These are phyloP conservation scores for Leptosphaerulina australis DNA, from an alignment of 2,329 filamentous ascomycete genomes.

Conservation along the genomic window DNA sequence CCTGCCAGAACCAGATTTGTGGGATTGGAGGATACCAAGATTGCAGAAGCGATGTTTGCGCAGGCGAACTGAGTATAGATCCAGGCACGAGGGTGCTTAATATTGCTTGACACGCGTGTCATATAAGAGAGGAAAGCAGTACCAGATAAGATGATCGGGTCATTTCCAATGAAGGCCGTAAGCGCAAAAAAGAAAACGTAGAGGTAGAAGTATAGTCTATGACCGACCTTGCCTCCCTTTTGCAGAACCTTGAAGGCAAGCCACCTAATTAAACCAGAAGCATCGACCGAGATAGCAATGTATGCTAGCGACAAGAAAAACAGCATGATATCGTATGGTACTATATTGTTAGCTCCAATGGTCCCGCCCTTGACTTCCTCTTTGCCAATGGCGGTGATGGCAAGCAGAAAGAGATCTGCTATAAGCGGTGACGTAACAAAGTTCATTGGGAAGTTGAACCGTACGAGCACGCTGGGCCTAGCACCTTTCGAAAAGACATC, in stretches of 20 bases:
- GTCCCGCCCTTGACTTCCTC: conserved; percentile 72
- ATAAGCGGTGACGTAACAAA: conserved; percentile 73
- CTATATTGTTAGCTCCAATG: conserved; percentile 68
- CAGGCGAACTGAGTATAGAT: conserved; percentile 74
- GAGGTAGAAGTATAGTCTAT: conserved; percentile 72
- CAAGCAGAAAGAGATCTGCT: conserved; percentile 73
- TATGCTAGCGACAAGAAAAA: conserved; percentile 78
- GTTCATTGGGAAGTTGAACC: conserved; percentile 68
- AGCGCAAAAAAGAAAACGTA: conserved; percentile 74
- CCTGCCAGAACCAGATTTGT: conserved; percentile 77
- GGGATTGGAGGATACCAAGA: conserved; percentile 78
- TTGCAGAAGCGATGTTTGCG: conserved; percentile 75
- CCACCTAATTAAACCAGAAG: conserved; percentile 73
- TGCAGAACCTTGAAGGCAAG: conserved; percentile 73
- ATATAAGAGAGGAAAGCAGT: conserved; percentile 79
- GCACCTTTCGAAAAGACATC: conserved; percentile 28
- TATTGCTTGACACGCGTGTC: conserved; percentile 76
- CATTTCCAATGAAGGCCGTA: conserved; percentile 73
- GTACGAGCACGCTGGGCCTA: conserved; percentile 53
- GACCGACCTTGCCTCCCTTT: conserved; percentile 70
- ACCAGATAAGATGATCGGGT: conserved; percentile 75
- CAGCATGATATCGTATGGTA: conserved; percentile 73
- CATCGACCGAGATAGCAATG: conserved; percentile 78
- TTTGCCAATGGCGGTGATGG: conserved; percentile 70
- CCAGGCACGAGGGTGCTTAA: conserved; percentile 73